Base-by-base conservation (phyloP, 805 yeast genomes). In the Saturnispora saitoi region DNA sequence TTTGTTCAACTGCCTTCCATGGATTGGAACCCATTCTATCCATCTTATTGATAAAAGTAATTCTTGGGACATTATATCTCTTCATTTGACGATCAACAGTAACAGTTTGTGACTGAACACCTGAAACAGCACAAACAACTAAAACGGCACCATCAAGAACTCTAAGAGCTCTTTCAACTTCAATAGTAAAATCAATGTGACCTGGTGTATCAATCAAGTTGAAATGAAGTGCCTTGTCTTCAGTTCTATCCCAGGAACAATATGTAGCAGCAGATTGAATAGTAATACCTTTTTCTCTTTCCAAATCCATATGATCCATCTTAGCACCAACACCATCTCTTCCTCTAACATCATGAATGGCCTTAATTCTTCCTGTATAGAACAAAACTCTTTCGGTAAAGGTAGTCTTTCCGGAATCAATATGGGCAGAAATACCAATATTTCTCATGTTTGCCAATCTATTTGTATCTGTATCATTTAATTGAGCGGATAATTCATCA, bases 1-100 rank as follows among this genome's bases (percentile, higher is more conserved):
- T 77, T 71, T 91, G 98, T 50, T 86, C 95, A 59, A 93, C 85
- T 50, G 95, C 96, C 54, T 77, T 78, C 83, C 95, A 93, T 20
- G 99, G 99, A 68, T 93, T 83, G 48, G 99, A 86, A 56, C 99
- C 99, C 96, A 93, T 87, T 66, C 99, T 81, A 69, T 93, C 99
- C 97, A 93, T 90, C 73, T 93, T 93, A 71, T 93, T 93, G 68
- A 93, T 86, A 62, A 93, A 93, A 9, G 99, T 91, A 47, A 93
- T 77, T 63, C 99, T 79, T 48, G 99, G 99, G 62, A 93, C 96
- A 63, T 93, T 89, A 70, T 93, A 93, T 65, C 99, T 83, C 60
- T 95, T 81, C 99, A 93, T 93, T 72, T 93, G 99, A 64, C 99
- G 83, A 67, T 93, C 99, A 42, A 93, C 99, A 37, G 99, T 93